These are phyloP conservation scores for Fusarium drepaniforme DNA, from an alignment of 2,329 filamentous ascomycete species.

Conservation along the genomic window DNA sequence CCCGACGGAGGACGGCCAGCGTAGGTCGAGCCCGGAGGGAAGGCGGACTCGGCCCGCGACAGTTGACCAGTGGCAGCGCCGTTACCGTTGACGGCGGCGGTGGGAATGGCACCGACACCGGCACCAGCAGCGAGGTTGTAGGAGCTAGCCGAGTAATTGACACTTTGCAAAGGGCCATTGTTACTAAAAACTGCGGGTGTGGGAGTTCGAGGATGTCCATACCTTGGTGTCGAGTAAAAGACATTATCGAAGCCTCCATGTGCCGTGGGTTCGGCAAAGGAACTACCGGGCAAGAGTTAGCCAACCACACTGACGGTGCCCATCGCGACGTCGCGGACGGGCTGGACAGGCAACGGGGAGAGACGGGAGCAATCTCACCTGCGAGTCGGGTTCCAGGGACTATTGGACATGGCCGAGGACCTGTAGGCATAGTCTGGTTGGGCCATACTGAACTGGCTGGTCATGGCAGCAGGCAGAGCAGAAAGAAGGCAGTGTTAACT, in stretches of 20 bases:
- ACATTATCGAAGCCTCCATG: slow-evolving; percentile 52
- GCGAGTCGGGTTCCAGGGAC: slow-evolving; percentile 63
- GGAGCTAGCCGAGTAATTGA: slow-evolving; percentile 55
- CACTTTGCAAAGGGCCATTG: slow-evolving; percentile 53
- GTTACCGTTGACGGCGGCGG: slow-evolving; percentile 16
- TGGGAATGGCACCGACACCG: slow-evolving; percentile 44
- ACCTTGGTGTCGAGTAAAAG: slow-evolving; percentile 55
- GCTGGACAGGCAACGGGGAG: slow-evolving; percentile 10
- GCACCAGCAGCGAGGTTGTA: slow-evolving; percentile 44
- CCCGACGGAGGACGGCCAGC: slow-evolving; percentile 57
- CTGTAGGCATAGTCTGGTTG: slow-evolving; percentile 63
- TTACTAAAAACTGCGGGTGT: slow-evolving; percentile 46
- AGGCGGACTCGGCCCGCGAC: slow-evolving; percentile 55
- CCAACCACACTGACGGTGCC: slow-evolving; percentile 19
- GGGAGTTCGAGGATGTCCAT: slow-evolving; percentile 44
- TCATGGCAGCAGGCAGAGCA: slow-evolving; percentile 39
- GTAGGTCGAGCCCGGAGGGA: slow-evolving; percentile 55
- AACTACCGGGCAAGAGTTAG: slow-evolving; percentile 46
- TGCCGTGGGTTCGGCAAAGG: slow-evolving; percentile 47
- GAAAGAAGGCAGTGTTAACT: slow-evolving; percentile 40
- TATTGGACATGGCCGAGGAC: slow-evolving; percentile 58
- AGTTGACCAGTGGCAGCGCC: slow-evolving; percentile 51
- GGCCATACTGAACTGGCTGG: slow-evolving; percentile 58
- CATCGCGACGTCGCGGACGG: background rate
- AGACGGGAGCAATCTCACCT: slow-evolving; percentile 58